These are phyloP conservation scores for Clarkia xantiana DNA, from an alignment of 345 rosid species.

Conservation along the genomic window DNA sequence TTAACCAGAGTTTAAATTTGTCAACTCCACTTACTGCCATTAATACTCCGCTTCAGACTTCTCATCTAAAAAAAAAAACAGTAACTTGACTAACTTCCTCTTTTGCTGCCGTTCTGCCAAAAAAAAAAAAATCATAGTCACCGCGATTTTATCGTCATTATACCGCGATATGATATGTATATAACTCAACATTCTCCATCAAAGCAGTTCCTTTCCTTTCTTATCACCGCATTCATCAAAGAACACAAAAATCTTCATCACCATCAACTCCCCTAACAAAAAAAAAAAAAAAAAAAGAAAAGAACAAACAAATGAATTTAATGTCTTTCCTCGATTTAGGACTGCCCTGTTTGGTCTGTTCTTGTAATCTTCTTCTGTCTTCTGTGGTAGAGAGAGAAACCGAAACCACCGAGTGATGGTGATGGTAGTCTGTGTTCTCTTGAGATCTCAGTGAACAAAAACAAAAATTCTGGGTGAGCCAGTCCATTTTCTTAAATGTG, in stretches of 20 bases:
- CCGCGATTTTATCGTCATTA: conserved; percentile 6
- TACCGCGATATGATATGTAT: conserved; percentile 6
- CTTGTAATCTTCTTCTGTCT: conserved; percentile 15
- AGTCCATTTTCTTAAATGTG: conserved; percentile 6
- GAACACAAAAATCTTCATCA: too few relatives aligned
- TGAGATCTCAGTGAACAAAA: conserved; percentile 6
- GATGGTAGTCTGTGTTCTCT: conserved; percentile 6
- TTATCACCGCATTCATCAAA: too few relatives aligned
- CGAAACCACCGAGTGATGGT: conserved; percentile 8
- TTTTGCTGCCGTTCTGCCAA: background rate
- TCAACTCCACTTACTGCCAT: too few relatives aligned
- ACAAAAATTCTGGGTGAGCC: conserved; percentile 1
- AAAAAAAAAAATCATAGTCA: background rate
- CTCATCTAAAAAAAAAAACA: background rate
- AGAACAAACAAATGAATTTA: background rate
- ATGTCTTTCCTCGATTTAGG: conserved; percentile 8
- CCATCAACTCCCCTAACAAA: too few relatives aligned
- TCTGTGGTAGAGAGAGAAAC: conserved; percentile 4
- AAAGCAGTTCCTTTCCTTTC: too few relatives aligned
- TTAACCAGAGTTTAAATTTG: too few relatives aligned
- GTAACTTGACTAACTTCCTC: background rate
- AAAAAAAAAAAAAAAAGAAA: background rate
- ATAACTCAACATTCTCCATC: too few relatives aligned
- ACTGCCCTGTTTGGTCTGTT: conserved; percentile 24
- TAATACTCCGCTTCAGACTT: too few relatives aligned